phyloP scores from a whole-genome alignment of 2,329 filamentous ascomycete species.

The Pseudodiploospora longispora region DNA sequence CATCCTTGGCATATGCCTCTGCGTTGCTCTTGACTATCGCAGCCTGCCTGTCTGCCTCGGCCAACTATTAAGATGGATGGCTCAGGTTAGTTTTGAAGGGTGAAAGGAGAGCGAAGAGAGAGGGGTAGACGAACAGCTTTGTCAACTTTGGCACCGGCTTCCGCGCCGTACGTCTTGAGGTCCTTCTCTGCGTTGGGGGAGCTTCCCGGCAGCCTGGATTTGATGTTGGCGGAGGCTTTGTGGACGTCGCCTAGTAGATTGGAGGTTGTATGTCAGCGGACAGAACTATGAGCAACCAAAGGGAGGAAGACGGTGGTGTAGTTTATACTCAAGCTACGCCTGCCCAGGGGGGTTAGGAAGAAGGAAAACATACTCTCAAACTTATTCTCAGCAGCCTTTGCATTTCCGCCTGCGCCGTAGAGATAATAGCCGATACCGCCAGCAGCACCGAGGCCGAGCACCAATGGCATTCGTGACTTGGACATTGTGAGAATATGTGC shows the following conservation, averaged over 20 bases:
- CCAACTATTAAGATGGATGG: slow-evolving; percentile 16
- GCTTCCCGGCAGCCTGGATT: slow-evolving; percentile 55
- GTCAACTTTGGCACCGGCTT: slow-evolving; percentile 59
- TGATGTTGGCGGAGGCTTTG: slow-evolving; percentile 57
- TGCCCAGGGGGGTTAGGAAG: not conserved
- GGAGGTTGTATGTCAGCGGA: not conserved
- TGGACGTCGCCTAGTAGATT: slow-evolving; percentile 61
- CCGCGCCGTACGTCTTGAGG: slow-evolving; percentile 37
- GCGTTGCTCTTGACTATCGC: slow-evolving; percentile 53
- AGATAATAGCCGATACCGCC: slow-evolving; percentile 81
- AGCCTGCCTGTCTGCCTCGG: slow-evolving; percentile 56
- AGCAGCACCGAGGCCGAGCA: slow-evolving; percentile 54
- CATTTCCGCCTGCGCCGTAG: slow-evolving; percentile 74
- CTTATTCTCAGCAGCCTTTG: slow-evolving; percentile 78
- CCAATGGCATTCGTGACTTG: slow-evolving; percentile 37
- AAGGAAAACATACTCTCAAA: slow-evolving; percentile 58
- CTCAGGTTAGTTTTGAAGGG: slow-evolving; percentile 2
- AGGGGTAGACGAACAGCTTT: slow-evolving; percentile 47
- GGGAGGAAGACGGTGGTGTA: not conserved
- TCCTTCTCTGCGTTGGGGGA: slow-evolving; percentile 57
- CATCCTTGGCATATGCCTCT: slow-evolving; percentile 53
- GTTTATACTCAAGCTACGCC: not conserved
- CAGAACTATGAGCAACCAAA: not conserved
- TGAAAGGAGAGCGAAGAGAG: not conserved
- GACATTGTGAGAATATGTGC: slow-evolving; percentile 30